These are phyloP conservation scores for Hygrocybe punicea DNA, from an alignment of 768 basidiomycete species.

Conservation along the genomic window DNA sequence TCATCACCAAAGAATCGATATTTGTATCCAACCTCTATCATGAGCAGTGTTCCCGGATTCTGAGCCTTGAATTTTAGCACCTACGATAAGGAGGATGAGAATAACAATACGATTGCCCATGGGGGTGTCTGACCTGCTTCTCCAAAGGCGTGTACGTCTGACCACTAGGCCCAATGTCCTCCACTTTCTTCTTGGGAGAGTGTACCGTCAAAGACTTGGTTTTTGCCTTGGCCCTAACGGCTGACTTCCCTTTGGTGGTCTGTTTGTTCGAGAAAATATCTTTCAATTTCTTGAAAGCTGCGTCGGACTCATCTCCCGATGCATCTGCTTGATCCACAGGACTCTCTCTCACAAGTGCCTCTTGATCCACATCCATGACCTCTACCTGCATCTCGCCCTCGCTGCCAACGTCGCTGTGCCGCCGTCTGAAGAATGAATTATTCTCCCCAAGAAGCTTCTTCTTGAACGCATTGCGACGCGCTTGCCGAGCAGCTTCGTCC, in stretches of 20 bases:
- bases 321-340: constrained; percentile 10
- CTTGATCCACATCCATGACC: constrained; percentile 19
- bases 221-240: constrained; percentile 28
- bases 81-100: constrained; percentile 29
- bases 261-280: constrained; percentile 43
- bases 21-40: constrained; percentile 85
- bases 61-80: constrained; percentile 58
- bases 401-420: constrained; percentile 3
- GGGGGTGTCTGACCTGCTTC: constrained; percentile 48
- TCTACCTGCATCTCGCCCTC: constrained; percentile 15
- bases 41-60: constrained; percentile 62
- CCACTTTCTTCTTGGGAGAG: constrained; percentile 31
- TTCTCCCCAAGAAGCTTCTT: constrained; percentile 50
- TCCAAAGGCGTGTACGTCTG: constrained; percentile 75
- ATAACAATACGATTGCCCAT: neutral
- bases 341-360: constrained; percentile 26
- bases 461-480: constrained; percentile 45
- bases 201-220: constrained; percentile 17
- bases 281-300: constrained; percentile 46
- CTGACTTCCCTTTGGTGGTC: constrained; percentile 34
- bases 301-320: constrained; percentile 39
- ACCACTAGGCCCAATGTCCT: constrained; percentile 64
- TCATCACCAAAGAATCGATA: constrained; percentile 82
- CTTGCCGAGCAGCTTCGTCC: constrained; percentile 23
- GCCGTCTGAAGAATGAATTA: constrained; percentile 33